These are phyloP conservation scores for Nakazawaea wyomingensis DNA, from an alignment of 805 yeast species.

Conservation along the genomic window DNA sequence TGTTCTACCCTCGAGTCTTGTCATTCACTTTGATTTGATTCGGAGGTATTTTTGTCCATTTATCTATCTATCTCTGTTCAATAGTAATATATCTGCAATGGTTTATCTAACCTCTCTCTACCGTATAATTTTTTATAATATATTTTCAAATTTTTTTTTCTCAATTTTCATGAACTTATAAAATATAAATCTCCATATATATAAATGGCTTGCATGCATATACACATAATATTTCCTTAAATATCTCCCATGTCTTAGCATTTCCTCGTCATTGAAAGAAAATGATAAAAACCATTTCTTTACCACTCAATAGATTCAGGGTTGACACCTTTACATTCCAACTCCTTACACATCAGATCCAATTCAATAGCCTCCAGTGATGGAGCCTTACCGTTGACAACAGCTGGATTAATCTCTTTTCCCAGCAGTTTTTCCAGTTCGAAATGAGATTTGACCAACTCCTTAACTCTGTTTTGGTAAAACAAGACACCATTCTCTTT, in stretches of 20 bases:
- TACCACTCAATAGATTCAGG: conserved; percentile 23
- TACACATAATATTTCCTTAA: too few species aligned
- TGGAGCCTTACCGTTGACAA: conserved; percentile 32
- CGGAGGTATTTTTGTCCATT: neutral
- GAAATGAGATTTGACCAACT: conserved; percentile 53
- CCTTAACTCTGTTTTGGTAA: conserved; percentile 49
- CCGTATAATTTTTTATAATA: too few species aligned
- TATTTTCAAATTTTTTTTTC: too few species aligned
- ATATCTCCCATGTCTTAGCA: too few species aligned
- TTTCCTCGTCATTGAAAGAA: too few species aligned
- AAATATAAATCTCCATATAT: too few species aligned
- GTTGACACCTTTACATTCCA: conserved; percentile 45
- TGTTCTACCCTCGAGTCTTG: too few species aligned
- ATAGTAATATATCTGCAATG: too few species aligned
- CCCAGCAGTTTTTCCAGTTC: conserved; percentile 41
- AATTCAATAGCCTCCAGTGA: conserved; percentile 43
- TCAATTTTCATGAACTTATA: too few species aligned
- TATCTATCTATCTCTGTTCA: too few species aligned
- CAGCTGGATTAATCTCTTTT: conserved; percentile 46
- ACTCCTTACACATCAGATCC: conserved; percentile 42
- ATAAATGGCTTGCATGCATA: too few species aligned
- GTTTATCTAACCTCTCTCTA: too few species aligned
- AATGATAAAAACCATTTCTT: neutral
- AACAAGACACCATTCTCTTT: conserved; percentile 56
- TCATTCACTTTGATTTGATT: neutral